A percentile compares a stretch with the other conserved stretches of the same genome.
Evolutionary conservation across 805 yeast genomes (phyloP).

Genomic region (Wickerhamiella cacticola): DNA sequence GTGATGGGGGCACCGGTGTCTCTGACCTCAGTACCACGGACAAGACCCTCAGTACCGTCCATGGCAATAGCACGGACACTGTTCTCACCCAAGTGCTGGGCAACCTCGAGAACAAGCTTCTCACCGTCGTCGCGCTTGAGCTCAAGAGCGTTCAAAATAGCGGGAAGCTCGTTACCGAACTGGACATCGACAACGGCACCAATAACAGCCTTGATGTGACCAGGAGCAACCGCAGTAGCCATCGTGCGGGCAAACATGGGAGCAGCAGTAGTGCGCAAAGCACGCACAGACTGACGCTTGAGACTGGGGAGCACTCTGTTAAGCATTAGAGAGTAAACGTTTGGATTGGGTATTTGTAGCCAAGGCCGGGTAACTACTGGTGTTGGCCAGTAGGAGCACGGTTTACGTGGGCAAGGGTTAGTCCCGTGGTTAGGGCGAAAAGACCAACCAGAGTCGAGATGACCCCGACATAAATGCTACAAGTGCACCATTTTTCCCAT

Average conservation of each 20-base stretch:
- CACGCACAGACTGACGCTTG: slow-evolving; percentile 25
- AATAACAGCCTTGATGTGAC: slow-evolving; percentile 24
- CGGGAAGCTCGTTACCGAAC: slow-evolving; percentile 94
- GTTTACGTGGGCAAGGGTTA: slow-evolving; percentile 6
- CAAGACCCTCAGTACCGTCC: slow-evolving; percentile 99
- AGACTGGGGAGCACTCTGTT: slow-evolving; percentile 25
- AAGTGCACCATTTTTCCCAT: not conserved
- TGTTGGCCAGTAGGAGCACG: not conserved
- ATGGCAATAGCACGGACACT: slow-evolving; percentile 99
- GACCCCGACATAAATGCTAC: not conserved
- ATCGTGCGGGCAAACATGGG: slow-evolving; percentile 20
- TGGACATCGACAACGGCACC: slow-evolving; percentile 54
- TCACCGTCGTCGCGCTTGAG: slow-evolving; percentile 63
- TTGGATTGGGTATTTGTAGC: slow-evolving; percentile 13
- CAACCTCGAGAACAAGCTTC: slow-evolving; percentile 88
- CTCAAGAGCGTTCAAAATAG: slow-evolving; percentile 92
- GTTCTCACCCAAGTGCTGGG: slow-evolving; percentile 99
- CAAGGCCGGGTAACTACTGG: slow-evolving; percentile 11
- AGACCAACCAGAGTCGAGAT: not conserved
- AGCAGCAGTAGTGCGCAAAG: slow-evolving; percentile 18
- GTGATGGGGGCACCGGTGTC: slow-evolving; percentile 99
- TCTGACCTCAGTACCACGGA: slow-evolving; percentile 81
- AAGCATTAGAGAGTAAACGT: slow-evolving; percentile 18
- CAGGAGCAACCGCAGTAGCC: slow-evolving; percentile 20
- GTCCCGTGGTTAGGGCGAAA: slow-evolving; percentile 10